Evolutionary conservation across 2,329 filamentous ascomycete genomes (phyloP).

Genomic region (Pseudogymnoascus sp.): DNA sequence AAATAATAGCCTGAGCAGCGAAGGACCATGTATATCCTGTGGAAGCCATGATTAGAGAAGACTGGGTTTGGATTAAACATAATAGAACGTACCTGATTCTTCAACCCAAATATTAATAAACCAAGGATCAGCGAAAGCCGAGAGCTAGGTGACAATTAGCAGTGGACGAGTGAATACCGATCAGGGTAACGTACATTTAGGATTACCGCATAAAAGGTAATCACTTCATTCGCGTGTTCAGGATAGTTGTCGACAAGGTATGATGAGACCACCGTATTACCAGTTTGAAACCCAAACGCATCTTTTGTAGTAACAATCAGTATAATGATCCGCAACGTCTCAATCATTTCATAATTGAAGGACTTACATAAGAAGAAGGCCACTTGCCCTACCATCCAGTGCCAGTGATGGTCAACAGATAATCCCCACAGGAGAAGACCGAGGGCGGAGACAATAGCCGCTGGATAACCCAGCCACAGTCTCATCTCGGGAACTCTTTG

Average conservation of each 20-base stretch:
- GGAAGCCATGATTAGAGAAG: not conserved
- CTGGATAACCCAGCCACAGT: conserved; percentile 49
- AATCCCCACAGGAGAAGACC: conserved; percentile 49
- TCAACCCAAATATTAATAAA: conserved; percentile 26
- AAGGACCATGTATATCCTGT: conserved; percentile 27
- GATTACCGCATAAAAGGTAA: conserved; percentile 48
- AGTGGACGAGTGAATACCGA: conserved; percentile 19
- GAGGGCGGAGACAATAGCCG: conserved; percentile 39
- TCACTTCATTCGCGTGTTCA: conserved; percentile 44
- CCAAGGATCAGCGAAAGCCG: conserved; percentile 21
- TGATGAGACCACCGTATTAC: conserved; percentile 44
- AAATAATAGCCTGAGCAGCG: conserved; percentile 26
- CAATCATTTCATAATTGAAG: not conserved
- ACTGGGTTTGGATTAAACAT: not conserved
- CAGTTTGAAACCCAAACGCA: conserved; percentile 48
- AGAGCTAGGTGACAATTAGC: conserved; percentile 12
- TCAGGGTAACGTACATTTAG: conserved; percentile 43
- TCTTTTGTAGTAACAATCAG: conserved; percentile 29
- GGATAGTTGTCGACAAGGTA: conserved; percentile 52
- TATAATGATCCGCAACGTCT: not conserved
- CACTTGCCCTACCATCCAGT: conserved; percentile 51
- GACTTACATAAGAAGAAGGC: conserved; percentile 47
- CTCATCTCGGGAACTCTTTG: conserved; percentile 46
- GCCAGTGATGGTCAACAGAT: conserved; percentile 43
- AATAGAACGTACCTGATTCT: conserved; percentile 11